A percentile compares a stretch with the other conserved stretches of the same genome.
Conservation (phyloP, 768 basidiomycete genomes). For the Lenzites betulinus region DNA sequence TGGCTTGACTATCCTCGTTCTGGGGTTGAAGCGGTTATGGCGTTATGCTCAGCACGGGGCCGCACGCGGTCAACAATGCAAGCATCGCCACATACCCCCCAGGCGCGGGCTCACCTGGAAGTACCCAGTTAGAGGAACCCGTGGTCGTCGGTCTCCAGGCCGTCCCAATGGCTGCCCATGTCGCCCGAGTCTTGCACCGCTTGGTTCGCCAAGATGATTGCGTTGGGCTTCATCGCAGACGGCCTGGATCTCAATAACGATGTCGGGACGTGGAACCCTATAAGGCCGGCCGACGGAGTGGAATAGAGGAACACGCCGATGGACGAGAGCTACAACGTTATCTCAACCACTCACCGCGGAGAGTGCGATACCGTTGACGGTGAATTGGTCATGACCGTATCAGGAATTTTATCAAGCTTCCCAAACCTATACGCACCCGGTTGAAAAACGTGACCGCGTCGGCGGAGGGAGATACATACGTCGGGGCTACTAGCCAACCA, state of each 20-base stretch:
- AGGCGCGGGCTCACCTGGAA: conserved; percentile 1
- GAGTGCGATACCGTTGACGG: conserved; percentile 22
- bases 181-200: conserved; percentile 12
- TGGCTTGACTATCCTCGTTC: conserved; percentile 12
- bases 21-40: conserved; percentile 16
- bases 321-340: background rate
- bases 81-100: background rate
- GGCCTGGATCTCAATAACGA: conserved; percentile 18
- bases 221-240: conserved; percentile 15
- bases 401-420: background rate
- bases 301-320: conserved; percentile 10
- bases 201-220: conserved; percentile 7
- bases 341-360: conserved; percentile 10
- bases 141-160: conserved; percentile 15
- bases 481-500: background rate
- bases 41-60: conserved; percentile 12
- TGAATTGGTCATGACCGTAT: conserved; percentile 15
- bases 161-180: conserved; percentile 18
- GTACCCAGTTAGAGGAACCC: conserved; percentile 18
- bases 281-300: conserved; percentile 13
- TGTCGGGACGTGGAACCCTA: conserved; percentile 13
- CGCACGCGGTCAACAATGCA: background rate
- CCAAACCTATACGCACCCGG: background rate
- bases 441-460: conserved; percentile 15
- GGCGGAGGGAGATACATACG: conserved; percentile 10